Evolutionary conservation across 208 protist genomes (phyloP).

Genomic region (Crithidia acanthocephali): DNA sequence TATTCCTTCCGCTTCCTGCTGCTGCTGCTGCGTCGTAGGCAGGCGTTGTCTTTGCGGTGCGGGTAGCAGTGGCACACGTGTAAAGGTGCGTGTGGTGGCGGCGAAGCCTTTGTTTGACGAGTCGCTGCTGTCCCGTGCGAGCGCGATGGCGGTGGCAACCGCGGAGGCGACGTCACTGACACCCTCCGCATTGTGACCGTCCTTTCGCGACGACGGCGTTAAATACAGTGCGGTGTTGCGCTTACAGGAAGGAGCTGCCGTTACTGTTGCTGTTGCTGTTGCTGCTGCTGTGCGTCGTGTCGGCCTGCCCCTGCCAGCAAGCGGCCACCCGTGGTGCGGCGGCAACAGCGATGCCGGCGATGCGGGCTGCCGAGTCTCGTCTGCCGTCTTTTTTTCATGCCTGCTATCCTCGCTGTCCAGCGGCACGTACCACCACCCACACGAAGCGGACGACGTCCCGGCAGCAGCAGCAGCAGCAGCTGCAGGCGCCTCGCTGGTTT

Average conservation of each 20-base stretch:
- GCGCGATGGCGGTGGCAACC: slow-evolving; percentile 7
- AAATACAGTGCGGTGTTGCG: neutral
- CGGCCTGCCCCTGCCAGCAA: neutral
- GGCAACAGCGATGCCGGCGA: neutral
- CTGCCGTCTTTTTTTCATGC: neutral
- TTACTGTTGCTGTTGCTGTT: neutral
- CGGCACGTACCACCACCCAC: slow-evolving; percentile 15
- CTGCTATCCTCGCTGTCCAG: neutral
- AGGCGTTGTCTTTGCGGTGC: neutral
- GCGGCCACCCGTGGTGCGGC: neutral
- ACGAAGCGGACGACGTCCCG: neutral
- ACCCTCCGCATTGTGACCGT: neutral
- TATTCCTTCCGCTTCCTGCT: too few species aligned
- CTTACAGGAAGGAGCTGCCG: neutral
- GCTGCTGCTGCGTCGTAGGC: too few species aligned
- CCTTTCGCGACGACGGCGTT: neutral
- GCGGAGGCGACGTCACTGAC: slow-evolving; percentile 1
- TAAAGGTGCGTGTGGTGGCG: neutral
- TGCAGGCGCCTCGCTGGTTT: neutral
- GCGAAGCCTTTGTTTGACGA: neutral
- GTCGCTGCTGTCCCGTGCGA: slow-evolving; percentile 5
- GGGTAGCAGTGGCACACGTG: neutral
- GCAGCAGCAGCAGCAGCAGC: neutral
- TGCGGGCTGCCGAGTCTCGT: neutral
- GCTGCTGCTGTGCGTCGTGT: neutral